These are phyloP conservation scores for Hypholoma sublateritium DNA, from an alignment of 768 basidiomycete genomes.

Conservation along the genomic window DNA sequence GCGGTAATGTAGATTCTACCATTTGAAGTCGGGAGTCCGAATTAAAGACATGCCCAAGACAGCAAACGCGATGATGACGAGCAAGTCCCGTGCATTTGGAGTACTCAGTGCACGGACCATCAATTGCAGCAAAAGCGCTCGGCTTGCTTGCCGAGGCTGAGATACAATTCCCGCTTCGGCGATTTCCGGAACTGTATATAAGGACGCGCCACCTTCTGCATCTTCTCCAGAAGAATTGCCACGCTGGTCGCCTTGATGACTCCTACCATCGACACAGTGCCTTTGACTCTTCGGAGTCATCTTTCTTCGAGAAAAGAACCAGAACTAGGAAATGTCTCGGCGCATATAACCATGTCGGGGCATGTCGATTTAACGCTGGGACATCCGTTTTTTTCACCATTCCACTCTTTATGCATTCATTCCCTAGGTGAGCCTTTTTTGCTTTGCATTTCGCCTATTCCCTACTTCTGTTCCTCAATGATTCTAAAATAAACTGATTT, in stretches of 20 bases:
- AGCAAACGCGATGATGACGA: too few relatives aligned
- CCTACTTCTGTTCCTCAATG: constrained; percentile 29
- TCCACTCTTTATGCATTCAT: constrained; percentile 6
- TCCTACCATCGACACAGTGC: constrained; percentile 48
- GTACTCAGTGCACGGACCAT: not conserved
- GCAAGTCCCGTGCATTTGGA: not conserved
- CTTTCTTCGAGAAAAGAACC: constrained; percentile 42
- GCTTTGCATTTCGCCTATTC: too few relatives aligned
- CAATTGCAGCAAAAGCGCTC: not conserved
- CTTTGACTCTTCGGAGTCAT: constrained; percentile 38
- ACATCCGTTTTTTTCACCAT: constrained; percentile 24
- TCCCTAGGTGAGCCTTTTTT: constrained; percentile 22
- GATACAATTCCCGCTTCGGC: constrained; percentile 12
- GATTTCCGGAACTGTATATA: constrained; percentile 20
- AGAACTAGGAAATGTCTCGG: constrained; percentile 51
- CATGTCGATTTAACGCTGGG: constrained; percentile 48
- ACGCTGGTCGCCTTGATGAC: constrained; percentile 43
- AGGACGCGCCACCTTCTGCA: constrained; percentile 7
- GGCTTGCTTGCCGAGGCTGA: not conserved
- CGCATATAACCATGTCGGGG: constrained; percentile 34
- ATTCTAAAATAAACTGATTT: constrained; percentile 48
- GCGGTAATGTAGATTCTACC: not conserved
- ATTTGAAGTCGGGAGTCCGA: too few relatives aligned
- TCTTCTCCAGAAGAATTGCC: constrained; percentile 40
- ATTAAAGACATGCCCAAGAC: too few relatives aligned